Percentiles rank a stretch among this genome's conserved stretches.
These are phyloP conservation scores for Pueraria montana DNA, from an alignment of 306 rosid genomes.

Conservation along the genomic window DNA sequence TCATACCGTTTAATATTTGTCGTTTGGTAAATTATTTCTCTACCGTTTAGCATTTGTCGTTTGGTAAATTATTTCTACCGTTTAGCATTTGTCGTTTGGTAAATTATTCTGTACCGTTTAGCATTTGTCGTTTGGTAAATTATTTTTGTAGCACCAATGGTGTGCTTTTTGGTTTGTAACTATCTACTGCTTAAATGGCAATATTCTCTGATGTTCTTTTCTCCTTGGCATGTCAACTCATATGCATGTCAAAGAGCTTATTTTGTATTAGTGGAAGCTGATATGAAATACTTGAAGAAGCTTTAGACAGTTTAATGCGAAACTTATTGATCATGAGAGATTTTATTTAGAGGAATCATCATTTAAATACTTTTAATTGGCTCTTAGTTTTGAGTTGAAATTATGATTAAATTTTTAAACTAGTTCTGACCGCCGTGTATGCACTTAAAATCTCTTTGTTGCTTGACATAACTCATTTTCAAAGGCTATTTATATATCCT, in stretches of 20 bases:
- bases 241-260: not conserved
- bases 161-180: conserved; percentile 24
- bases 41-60: not conserved
- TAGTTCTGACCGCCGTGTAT: no score
- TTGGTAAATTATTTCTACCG: not conserved
- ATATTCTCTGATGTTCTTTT: conserved; percentile 18
- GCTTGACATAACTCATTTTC: conserved; percentile 28
- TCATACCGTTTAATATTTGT: not conserved
- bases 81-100: not conserved
- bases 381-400: conserved; percentile 26
- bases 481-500: conserved; percentile 30
- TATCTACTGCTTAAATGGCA: conserved; percentile 40
- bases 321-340: conserved; percentile 10
- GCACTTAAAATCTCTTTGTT: conserved; percentile 4
- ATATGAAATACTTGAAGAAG: conserved; percentile 20
- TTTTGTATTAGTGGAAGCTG: conserved; percentile 23
- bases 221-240: not conserved
- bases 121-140: not conserved
- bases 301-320: conserved; percentile 12
- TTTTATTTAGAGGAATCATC: conserved; percentile 31
- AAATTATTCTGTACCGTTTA: not conserved
- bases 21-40: conserved; percentile 20
- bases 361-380: conserved; percentile 8
- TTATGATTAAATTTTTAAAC: conserved; percentile 4
- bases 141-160: not conserved